A percentile compares a stretch with the other conserved stretches of the same genome.
These are phyloP conservation scores for Syzygium oleosum DNA, from an alignment of 345 rosid genomes.

Conservation along the genomic window DNA sequence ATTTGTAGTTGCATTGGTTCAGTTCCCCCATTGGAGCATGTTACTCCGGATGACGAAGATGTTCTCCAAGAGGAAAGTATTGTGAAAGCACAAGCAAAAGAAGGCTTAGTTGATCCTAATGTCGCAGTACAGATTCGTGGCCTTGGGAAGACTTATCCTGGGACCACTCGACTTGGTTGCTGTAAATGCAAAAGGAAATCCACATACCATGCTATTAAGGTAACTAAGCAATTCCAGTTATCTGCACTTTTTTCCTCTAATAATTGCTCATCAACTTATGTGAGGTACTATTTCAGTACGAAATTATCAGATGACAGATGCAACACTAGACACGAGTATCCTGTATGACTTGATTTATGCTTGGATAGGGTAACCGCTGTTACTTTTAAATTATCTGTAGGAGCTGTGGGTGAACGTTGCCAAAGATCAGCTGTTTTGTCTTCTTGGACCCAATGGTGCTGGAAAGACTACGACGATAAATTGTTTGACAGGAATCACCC, in stretches of 20 bases:
- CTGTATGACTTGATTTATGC: background rate
- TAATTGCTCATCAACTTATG: no score
- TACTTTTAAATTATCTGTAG: conserved; percentile 15
- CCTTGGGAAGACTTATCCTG: conserved; percentile 73
- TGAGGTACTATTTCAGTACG: background rate
- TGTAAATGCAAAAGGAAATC: conserved; percentile 68
- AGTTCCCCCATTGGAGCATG: conserved; percentile 38
- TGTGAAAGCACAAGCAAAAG: conserved; percentile 47
- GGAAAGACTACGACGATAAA: conserved; percentile 92
- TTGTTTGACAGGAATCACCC: conserved; percentile 83
- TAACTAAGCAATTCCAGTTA: conserved; percentile 3
- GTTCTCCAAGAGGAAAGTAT: conserved; percentile 68
- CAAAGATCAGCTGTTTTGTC: conserved; percentile 87
- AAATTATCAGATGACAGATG: background rate
- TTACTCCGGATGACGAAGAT: conserved; percentile 79
- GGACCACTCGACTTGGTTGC: conserved; percentile 48
- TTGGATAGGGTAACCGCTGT: background rate
- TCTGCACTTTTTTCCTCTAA: background rate
- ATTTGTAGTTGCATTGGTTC: conserved; percentile 66
- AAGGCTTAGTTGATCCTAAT: conserved; percentile 39
- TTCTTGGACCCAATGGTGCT: conserved; percentile 97
- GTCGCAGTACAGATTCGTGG: conserved; percentile 87
- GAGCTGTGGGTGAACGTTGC: conserved; percentile 81
- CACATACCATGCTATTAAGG: conserved; percentile 80
- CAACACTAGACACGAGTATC: background rate